phyloP scores from a whole-genome alignment of 345 rosid genomes.

The Brassica cretica region DNA sequence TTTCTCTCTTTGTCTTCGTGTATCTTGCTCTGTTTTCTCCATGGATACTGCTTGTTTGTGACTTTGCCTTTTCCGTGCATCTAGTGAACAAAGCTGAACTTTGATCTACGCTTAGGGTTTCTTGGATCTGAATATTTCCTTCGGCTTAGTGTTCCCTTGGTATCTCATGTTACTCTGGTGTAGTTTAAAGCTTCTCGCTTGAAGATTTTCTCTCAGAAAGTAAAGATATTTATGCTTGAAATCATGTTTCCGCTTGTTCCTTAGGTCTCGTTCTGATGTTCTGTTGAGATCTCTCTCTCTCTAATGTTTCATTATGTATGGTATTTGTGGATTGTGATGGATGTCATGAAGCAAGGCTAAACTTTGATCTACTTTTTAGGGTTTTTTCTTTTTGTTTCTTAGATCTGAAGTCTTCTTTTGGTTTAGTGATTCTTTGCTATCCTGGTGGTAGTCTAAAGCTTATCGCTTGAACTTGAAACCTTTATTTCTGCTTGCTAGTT shows the following conservation, averaged over 20 bases:
- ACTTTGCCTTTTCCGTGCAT: background rate
- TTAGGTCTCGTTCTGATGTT: background rate
- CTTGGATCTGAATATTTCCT: background rate
- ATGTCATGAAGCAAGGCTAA: too few species aligned
- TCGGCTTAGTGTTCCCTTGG: background rate
- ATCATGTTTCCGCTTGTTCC: background rate
- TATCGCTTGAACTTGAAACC: too few species aligned
- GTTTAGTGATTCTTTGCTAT: too few species aligned
- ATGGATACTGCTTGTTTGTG: background rate
- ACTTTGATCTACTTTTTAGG: too few species aligned
- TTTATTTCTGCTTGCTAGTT: background rate
- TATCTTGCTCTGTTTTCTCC: background rate
- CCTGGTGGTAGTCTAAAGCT: too few species aligned
- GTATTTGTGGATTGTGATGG: too few species aligned
- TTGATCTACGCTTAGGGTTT: background rate
- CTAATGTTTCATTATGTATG: too few species aligned
- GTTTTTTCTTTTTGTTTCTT: too few species aligned
- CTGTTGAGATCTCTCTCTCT: too few species aligned
- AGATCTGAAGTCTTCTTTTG: too few species aligned
- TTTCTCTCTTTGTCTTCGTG: background rate
- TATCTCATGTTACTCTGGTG: background rate
- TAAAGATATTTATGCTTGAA: background rate
- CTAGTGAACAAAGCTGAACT: background rate
- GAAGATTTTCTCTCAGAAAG: background rate
- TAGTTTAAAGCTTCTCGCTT: background rate